A percentile compares a stretch with the other conserved stretches of the same genome.
These are phyloP conservation scores for Tylopilus rubrobrunneus DNA, from an alignment of 768 basidiomycete species.

Conservation along the genomic window DNA sequence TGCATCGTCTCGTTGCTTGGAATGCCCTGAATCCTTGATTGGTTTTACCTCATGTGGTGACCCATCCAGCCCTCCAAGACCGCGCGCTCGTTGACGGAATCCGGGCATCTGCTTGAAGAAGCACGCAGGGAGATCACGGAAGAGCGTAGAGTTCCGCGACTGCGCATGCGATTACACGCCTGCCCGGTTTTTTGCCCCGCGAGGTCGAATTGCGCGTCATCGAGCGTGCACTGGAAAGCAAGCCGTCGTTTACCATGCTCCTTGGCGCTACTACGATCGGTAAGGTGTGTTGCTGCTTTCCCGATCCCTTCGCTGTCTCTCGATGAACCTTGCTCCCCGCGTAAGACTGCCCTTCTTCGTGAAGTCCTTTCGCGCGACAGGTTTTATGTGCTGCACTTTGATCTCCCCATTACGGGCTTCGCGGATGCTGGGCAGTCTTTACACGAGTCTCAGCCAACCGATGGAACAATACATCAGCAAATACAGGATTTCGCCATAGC, in stretches of 20 bases:
- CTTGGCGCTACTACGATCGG: slow-evolving; percentile 81
- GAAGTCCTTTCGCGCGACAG: slow-evolving; percentile 65
- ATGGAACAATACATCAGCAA: slow-evolving; percentile 82
- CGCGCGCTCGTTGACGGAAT: slow-evolving; percentile 75
- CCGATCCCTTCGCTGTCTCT: neutral
- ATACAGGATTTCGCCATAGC: too few species aligned
- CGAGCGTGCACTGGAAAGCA: slow-evolving; percentile 58
- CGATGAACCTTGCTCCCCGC: slow-evolving; percentile 1
- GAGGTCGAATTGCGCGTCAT: slow-evolving; percentile 63
- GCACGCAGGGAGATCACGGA: slow-evolving; percentile 73
- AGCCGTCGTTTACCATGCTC: slow-evolving; percentile 76
- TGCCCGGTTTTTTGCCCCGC: slow-evolving; percentile 72
- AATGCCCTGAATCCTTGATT: slow-evolving; percentile 5
- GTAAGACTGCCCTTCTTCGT: slow-evolving; percentile 70
- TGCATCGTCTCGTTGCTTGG: neutral
- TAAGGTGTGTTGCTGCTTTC: slow-evolving; percentile 46
- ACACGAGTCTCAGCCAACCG: slow-evolving; percentile 71
- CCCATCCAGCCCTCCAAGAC: slow-evolving; percentile 66
- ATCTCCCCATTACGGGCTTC: slow-evolving; percentile 80
- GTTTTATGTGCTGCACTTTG: slow-evolving; percentile 81
- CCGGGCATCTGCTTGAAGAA: slow-evolving; percentile 70
- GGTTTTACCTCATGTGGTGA: neutral
- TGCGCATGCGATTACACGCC: slow-evolving; percentile 70
- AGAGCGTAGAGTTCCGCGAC: slow-evolving; percentile 58
- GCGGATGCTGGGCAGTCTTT: slow-evolving; percentile 76